Percentiles rank a stretch among this genome's conserved stretches.
phyloP scores from a whole-genome alignment of 176 grass and related monocot genomes.

The Zea mays region Zm-B73-REFERENCE-NAM-5.0 NC_050099.1:31495001-31495500 shows the following conservation, averaged over 20 bases:
- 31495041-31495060: slow-evolving; percentile 54
- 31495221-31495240: neutral
- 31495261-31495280: neutral
- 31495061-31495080: slow-evolving; percentile 30
- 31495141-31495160: neutral
- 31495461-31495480: slow-evolving; percentile 6
- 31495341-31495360: neutral
- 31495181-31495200: slow-evolving; percentile 48
- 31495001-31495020: slow-evolving; percentile 42
- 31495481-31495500: slow-evolving; percentile 71
- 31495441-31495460: slow-evolving; percentile 52
- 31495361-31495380: too few relatives aligned
- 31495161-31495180: slow-evolving; percentile 51
- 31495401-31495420: slow-evolving; percentile 53
- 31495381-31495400: neutral
- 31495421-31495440: slow-evolving; percentile 52
- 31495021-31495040: slow-evolving; percentile 21
- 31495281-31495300: slow-evolving; percentile 28
- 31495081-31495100: slow-evolving; percentile 1
- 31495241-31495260: neutral
- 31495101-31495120: slow-evolving; percentile 38
- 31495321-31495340: neutral
- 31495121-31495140: slow-evolving; percentile 20
- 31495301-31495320: neutral
- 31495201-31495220: slow-evolving; percentile 51